Base-by-base conservation (phyloP, 106 monocot genomes). In the Ottelia alismoides region DNA sequence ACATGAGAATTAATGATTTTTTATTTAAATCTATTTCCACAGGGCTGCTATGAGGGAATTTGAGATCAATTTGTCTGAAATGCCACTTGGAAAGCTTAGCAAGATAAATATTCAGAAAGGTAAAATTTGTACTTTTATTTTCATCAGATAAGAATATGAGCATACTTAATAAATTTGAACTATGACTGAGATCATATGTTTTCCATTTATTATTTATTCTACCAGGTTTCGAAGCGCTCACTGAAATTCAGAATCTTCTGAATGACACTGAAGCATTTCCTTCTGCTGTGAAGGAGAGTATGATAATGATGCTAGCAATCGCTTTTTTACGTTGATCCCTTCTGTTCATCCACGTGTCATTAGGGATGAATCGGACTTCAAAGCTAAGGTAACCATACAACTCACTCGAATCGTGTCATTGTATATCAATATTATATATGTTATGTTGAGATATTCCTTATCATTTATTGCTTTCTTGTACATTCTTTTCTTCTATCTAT, bases 41-140 rank as follows among this genome's bases (percentile, higher is more conserved):
- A 98, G 98, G 74, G 82, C 85, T 79, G 98, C 98, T 52, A 86
- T 98, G 89, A 51, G 82, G 79, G 98, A 98, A 47, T 98, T 98
- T 60, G 82, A 98, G 68, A 99, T 90, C 40, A 86, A 90, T 52
- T 74, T 99, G 85, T 65, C 85, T 11, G 98, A 90, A 65, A 99
- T 99, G 98, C 90, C 98, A 30, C 83, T 99, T 50, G 98, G 90
- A 70, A 99, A 90, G 56, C 74, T 99, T 62, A 99, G 90, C 86
- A 90, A 86, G 66, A 64, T 52, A 35, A 99, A 86, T 63, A 99
- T 99, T 29, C 98, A 86, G 59, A 82, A 99, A 66, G 98, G 98
- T 90, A 7, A 43, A 16, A 43, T n/a, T 11, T 14, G 3, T 49
- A 49, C 48, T 49, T 4, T 20, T 20, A 49, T 14, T 49, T 49